Evolutionary conservation across 805 yeast genomes (phyloP).

Genomic region (Hanseniaspora osmophila): DNA sequence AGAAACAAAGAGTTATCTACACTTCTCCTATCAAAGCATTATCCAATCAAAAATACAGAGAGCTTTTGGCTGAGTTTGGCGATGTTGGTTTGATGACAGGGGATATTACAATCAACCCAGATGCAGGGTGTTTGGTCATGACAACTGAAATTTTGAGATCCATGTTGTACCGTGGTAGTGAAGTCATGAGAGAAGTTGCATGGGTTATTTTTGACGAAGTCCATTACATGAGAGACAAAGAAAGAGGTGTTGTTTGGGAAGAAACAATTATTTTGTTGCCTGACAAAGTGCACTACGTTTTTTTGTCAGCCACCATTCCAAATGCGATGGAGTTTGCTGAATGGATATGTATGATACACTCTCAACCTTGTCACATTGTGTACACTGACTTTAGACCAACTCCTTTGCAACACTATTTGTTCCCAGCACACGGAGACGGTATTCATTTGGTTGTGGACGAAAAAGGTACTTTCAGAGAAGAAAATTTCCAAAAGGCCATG

Average conservation of each 20-base stretch:
- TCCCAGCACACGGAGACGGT: slow-evolving; percentile 98
- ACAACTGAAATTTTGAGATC: slow-evolving; percentile 91
- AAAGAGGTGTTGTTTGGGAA: slow-evolving; percentile 98
- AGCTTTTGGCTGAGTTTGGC: slow-evolving; percentile 64
- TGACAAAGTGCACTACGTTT: slow-evolving; percentile 82
- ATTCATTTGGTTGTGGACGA: slow-evolving; percentile 96
- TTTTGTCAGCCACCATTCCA: slow-evolving; percentile 96
- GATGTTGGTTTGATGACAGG: slow-evolving; percentile 89
- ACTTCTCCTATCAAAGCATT: slow-evolving; percentile 91
- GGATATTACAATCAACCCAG: slow-evolving; percentile 94
- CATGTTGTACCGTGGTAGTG: slow-evolving; percentile 95
- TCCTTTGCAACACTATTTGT: slow-evolving; percentile 90
- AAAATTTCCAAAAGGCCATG: slow-evolving; percentile 97
- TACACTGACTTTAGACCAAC: slow-evolving; percentile 98
- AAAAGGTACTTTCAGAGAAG: slow-evolving; percentile 90
- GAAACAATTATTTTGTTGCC: slow-evolving; percentile 97
- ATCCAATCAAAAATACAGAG: slow-evolving; percentile 82
- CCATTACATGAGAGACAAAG: slow-evolving; percentile 92
- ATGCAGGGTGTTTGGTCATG: slow-evolving; percentile 92
- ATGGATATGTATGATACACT: slow-evolving; percentile 94
- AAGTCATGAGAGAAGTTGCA: slow-evolving; percentile 89
- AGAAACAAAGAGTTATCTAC: slow-evolving; percentile 92
- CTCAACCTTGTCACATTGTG: slow-evolving; percentile 96
- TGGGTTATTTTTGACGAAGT: slow-evolving; percentile 97
- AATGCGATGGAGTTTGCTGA: slow-evolving; percentile 94